These are phyloP conservation scores for Phanerochaete carnosa DNA, from an alignment of 768 basidiomycete genomes.

Conservation along the genomic window DNA sequence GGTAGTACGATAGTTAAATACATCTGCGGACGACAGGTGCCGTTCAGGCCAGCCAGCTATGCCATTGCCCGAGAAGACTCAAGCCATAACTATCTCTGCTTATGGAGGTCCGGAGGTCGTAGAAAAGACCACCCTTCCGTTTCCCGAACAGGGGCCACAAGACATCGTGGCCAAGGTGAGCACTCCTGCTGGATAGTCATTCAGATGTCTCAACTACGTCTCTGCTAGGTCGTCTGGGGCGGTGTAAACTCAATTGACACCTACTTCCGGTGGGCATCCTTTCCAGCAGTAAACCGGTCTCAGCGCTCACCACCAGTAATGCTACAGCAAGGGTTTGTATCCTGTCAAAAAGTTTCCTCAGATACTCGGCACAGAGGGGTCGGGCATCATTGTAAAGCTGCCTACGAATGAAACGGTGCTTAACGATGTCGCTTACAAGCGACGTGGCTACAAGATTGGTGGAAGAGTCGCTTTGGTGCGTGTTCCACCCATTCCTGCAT, in stretches of 20 bases:
- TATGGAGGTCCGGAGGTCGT: slow-evolving; percentile 78
- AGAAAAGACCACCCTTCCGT: slow-evolving; percentile 59
- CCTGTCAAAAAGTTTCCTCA: slow-evolving; percentile 54
- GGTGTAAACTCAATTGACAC: slow-evolving; percentile 89
- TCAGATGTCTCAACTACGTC: not conserved
- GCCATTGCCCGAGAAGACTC: slow-evolving; percentile 57
- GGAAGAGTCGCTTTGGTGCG: slow-evolving; percentile 68
- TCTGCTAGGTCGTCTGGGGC: slow-evolving; percentile 58
- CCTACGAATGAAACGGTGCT: slow-evolving; percentile 67
- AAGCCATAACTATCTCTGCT: slow-evolving; percentile 71
- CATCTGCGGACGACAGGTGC: too few species aligned
- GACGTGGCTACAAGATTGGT: slow-evolving; percentile 64
- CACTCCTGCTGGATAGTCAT: not conserved
- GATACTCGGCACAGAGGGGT: slow-evolving; percentile 72
- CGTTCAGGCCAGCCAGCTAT: too few species aligned
- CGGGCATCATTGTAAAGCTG: slow-evolving; percentile 72
- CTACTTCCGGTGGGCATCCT: slow-evolving; percentile 57
- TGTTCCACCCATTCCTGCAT: not conserved
- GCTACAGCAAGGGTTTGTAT: slow-evolving; percentile 63
- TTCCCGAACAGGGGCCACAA: slow-evolving; percentile 57
- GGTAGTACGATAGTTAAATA: too few species aligned
- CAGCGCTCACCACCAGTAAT: not conserved
- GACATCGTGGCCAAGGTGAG: slow-evolving; percentile 53
- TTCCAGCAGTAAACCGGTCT: slow-evolving; percentile 4
- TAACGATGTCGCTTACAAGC: slow-evolving; percentile 58